phyloP scores from a whole-genome alignment of 1,139 yeast genomes.

The Suhomyces ambrosiae region DNA sequence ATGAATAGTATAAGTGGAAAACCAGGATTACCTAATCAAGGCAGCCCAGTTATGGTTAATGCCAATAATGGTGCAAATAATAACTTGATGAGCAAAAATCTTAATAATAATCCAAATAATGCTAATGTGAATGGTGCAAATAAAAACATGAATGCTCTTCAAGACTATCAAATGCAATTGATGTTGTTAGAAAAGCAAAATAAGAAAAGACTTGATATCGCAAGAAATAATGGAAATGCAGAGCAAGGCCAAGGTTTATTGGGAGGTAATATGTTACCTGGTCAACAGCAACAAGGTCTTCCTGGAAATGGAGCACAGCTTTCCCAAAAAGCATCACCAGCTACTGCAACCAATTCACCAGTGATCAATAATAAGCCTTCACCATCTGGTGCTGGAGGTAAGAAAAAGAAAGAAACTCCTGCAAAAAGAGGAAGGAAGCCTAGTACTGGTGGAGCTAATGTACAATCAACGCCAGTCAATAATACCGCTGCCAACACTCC shows the following conservation, averaged over 20 bases:
- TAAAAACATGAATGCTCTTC: conserved; percentile 51
- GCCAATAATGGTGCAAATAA: conserved; percentile 7
- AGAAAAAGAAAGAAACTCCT: conserved; percentile 31
- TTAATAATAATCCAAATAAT: conserved; percentile 8
- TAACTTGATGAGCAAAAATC: conserved; percentile 10
- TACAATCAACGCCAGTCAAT: conserved; percentile 19
- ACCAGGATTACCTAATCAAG: conserved; percentile 12
- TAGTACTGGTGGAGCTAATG: conserved; percentile 22
- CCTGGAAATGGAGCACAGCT: conserved; percentile 9
- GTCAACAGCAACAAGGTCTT: conserved; percentile 15
- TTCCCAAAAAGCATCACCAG: conserved; percentile 31
- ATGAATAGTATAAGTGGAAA: conserved; percentile 19
- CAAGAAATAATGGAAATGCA: conserved; percentile 37
- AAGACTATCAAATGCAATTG: conserved; percentile 76
- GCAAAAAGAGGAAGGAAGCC: conserved; percentile 41
- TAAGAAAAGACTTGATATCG: conserved; percentile 59
- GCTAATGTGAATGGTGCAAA: conserved; percentile 15
- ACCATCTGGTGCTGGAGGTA: conserved; percentile 27
- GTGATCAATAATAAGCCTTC: conserved; percentile 39
- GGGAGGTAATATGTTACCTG: conserved; percentile 29
- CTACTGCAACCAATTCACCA: conserved; percentile 33
- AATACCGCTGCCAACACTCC: conserved; percentile 27
- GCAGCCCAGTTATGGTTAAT: conserved; percentile 14
- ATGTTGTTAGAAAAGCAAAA: conserved; percentile 73
- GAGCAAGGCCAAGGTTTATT: conserved; percentile 15